phyloP scores from a whole-genome alignment of 371 early-diverging fungal species.

The Mortierella sp. region DNA sequence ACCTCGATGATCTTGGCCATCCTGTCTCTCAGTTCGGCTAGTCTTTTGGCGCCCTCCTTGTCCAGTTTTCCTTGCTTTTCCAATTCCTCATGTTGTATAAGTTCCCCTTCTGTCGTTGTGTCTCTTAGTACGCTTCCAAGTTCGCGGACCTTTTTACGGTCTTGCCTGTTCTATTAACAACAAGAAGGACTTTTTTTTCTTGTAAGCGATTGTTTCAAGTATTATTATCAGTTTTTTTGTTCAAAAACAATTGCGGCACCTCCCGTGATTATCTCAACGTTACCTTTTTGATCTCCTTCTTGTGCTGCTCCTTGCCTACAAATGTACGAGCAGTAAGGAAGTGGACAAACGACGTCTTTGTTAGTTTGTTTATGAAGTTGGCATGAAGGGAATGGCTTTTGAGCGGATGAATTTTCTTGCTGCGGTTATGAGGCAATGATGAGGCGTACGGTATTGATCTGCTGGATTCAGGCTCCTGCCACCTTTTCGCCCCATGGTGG shows the following conservation, averaged over 20 bases:
- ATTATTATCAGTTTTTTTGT: background rate
- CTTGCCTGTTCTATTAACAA: slow-evolving; percentile 70
- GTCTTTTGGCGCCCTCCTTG: slow-evolving; percentile 62
- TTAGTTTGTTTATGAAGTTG: too few species aligned
- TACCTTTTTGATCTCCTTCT: slow-evolving; percentile 77
- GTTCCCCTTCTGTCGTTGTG: slow-evolving; percentile 62
- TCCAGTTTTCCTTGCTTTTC: slow-evolving; percentile 65
- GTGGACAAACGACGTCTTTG: too few species aligned
- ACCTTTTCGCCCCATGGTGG: slow-evolving; percentile 53
- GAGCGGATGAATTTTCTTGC: too few species aligned
- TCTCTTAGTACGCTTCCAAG: slow-evolving; percentile 66
- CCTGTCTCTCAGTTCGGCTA: slow-evolving; percentile 62
- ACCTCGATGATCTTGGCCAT: slow-evolving; percentile 65
- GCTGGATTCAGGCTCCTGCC: slow-evolving; percentile 55
- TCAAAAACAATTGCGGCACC: background rate
- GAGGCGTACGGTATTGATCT: slow-evolving; percentile 54
- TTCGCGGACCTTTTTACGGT: slow-evolving; percentile 67
- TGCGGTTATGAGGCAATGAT: background rate
- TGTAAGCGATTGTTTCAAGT: background rate
- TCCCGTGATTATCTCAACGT: background rate
- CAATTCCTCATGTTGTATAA: slow-evolving; percentile 63
- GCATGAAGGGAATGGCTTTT: too few species aligned
- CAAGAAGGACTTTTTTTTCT: background rate
- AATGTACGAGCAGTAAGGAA: too few species aligned
- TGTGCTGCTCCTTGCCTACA: slow-evolving; percentile 74